phyloP scores from a whole-genome alignment of 257 asterid species.

The Penstemon newberryi region DNA sequence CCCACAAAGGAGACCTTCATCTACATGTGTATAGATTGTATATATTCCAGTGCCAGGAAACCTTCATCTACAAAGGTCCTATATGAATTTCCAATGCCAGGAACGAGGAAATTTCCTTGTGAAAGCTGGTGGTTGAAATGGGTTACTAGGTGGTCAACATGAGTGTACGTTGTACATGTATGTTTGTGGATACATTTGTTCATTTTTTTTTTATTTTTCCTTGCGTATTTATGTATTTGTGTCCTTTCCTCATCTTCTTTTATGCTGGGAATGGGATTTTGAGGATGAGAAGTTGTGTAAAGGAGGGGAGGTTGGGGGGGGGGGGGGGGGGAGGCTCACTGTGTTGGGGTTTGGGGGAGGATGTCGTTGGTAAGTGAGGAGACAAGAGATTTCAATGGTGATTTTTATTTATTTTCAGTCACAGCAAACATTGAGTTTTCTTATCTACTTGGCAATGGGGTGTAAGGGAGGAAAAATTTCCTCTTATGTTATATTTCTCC shows the following conservation, averaged over 20 bases:
- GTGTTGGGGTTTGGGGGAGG: background rate
- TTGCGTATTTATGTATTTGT: background rate
- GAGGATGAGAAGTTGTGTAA: conserved; percentile 8
- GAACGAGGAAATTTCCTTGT: background rate
- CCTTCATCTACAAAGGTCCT: background rate
- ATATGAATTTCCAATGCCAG: background rate
- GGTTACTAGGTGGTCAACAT: background rate
- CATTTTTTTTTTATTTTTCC: background rate
- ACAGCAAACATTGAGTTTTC: background rate
- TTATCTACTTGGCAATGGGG: background rate
- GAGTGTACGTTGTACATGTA: background rate
- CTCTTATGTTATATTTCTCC: background rate
- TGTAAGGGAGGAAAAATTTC: background rate
- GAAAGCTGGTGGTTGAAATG: background rate
- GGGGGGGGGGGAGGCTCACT: background rate
- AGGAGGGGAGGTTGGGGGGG: background rate
- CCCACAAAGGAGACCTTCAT: conserved; percentile 7
- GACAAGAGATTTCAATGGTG: no score
- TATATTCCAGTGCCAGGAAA: no score
- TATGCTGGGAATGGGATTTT: background rate
- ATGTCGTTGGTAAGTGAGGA: no score
- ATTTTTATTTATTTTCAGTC: background rate
- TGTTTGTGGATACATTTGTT: background rate
- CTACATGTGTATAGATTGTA: background rate
- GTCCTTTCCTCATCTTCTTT: background rate